These are phyloP conservation scores for Macaranga tanarius DNA, from an alignment of 441 rosid species.

Conservation along the genomic window DNA sequence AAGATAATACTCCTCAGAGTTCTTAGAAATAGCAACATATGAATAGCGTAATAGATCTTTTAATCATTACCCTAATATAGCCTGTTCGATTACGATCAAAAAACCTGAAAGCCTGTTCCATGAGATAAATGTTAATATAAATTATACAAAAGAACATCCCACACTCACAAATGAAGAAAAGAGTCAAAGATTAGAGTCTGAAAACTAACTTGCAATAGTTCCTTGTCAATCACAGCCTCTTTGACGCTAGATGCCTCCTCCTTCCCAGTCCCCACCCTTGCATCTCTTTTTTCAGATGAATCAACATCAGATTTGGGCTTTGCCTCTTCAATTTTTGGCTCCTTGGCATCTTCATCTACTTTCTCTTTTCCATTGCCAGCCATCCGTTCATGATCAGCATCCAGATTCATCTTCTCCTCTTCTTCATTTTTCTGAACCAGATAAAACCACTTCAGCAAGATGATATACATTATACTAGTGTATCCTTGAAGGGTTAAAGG, in stretches of 20 bases:
- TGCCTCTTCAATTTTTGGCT: slow-evolving; percentile 38
- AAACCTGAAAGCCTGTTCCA: slow-evolving; percentile 85
- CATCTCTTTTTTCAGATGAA: slow-evolving; percentile 33
- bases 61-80: slow-evolving; percentile 64
- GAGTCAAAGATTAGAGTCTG: background rate
- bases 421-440: slow-evolving; percentile 46
- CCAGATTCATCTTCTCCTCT: slow-evolving; percentile 38
- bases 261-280: slow-evolving; percentile 36
- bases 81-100: slow-evolving; percentile 90
- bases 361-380: slow-evolving; percentile 34
- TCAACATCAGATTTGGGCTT: slow-evolving; percentile 40
- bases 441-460: background rate
- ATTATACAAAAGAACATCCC: background rate
- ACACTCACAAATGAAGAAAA: background rate
- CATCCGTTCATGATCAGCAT: slow-evolving; percentile 36
- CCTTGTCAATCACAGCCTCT: slow-evolving; percentile 58
- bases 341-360: slow-evolving; percentile 34
- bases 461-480: background rate
- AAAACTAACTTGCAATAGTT: slow-evolving; percentile 68
- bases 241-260: slow-evolving; percentile 35
- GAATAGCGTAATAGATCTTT: background rate
- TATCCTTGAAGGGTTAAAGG: background rate
- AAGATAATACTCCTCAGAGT: slow-evolving; percentile 12
- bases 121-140: slow-evolving; percentile 3
- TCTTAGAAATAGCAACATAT: background rate